Conservation (phyloP, 768 basidiomycete genomes). For the Sistotremastrum suecicum region DNA sequence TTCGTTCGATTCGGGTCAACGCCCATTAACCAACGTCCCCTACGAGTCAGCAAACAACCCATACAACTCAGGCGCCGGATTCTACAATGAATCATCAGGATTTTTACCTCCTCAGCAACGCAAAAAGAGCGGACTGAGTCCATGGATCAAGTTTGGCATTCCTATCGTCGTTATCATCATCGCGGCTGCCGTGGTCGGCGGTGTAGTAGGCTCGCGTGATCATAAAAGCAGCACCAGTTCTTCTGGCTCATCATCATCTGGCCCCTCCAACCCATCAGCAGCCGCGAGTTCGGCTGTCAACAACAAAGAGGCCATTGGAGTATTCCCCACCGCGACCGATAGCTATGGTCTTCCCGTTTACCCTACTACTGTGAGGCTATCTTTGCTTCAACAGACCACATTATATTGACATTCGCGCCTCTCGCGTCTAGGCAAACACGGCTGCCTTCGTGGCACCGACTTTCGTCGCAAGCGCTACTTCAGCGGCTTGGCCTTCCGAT, state of each 20-base stretch:
- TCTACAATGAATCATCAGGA: constrained; percentile 57
- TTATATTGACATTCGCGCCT: neutral
- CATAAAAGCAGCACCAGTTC: constrained; percentile 24
- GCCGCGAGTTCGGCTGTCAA: constrained; percentile 43
- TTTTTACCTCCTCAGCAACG: constrained; percentile 39
- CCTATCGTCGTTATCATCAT: constrained; percentile 53
- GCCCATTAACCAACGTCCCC: constrained; percentile 7
- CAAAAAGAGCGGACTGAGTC: constrained; percentile 40
- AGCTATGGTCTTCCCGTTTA: constrained; percentile 76
- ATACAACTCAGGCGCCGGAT: constrained; percentile 51
- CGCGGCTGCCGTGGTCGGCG: constrained; percentile 58
- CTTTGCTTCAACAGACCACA: neutral
- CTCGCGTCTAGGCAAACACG: constrained; percentile 46
- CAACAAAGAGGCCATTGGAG: constrained; percentile 44
- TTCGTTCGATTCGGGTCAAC: constrained; percentile 8
- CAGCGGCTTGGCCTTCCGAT: constrained; percentile 64
- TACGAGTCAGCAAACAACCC: constrained; percentile 18
- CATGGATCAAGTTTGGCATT: constrained; percentile 65
- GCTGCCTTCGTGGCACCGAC: constrained; percentile 61
- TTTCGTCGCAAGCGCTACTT: constrained; percentile 41
- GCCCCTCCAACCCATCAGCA: constrained; percentile 13
- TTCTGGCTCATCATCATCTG: constrained; percentile 8
- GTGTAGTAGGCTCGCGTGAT: constrained; percentile 58
- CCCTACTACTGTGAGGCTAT: constrained; percentile 64
- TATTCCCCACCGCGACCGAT: constrained; percentile 69